Base-by-base conservation (phyloP, 495 filamentous ascomycete genomes). In the Umbilicaria muhlenbergii region DNA sequence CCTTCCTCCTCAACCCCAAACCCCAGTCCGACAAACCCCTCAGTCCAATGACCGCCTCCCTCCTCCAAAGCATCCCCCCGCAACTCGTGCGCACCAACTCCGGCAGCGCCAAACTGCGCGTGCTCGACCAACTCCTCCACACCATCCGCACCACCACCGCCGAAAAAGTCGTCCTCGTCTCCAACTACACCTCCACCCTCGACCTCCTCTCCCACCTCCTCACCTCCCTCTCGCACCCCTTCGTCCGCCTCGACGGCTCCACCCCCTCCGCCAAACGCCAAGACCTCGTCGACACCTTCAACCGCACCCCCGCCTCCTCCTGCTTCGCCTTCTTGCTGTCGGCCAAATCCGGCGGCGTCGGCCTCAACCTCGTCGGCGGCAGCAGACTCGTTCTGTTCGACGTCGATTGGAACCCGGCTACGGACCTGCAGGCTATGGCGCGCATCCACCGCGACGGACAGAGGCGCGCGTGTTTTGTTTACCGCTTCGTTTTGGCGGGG, bases 401-500 rank as follows among this genome's bases (percentile, higher is more conserved):
- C 50, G 71, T 83, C 5, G 83, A 87, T 58, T 89, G 83, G 83
- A 89, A 89, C 51, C 83, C 83, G 1, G 77, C 79, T 7, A 86
- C 80, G 2, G 83, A 89, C 51, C 63, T 80, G 15, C 83, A 89
- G 55, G 83, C 83, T n/a, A 87, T 89, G 83, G 83, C 83, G 2
- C 73, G 83, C 3, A 81, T 89, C 38, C 82, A 87, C 55, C 70
- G 83, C 24, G 82, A 86, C 49, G 83, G 83, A 13, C 83, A 89
- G 53, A 83, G 77, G 55, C 61, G 64, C 2, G 71, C 70, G 7
- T 83, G 81, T 50, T 71, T 72, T 28, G 85, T 89, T 44, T 89
- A 89, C 54, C 69, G 83, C 14, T 64, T 89, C 38, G 52, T 89
- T 32, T 76, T 80, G 28, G 69, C 80, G 21, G 83, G 83, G 4